phyloP scores from a whole-genome alignment of 2,329 filamentous ascomycete genomes.

The Pseudogymnoascus sp. region DNA sequence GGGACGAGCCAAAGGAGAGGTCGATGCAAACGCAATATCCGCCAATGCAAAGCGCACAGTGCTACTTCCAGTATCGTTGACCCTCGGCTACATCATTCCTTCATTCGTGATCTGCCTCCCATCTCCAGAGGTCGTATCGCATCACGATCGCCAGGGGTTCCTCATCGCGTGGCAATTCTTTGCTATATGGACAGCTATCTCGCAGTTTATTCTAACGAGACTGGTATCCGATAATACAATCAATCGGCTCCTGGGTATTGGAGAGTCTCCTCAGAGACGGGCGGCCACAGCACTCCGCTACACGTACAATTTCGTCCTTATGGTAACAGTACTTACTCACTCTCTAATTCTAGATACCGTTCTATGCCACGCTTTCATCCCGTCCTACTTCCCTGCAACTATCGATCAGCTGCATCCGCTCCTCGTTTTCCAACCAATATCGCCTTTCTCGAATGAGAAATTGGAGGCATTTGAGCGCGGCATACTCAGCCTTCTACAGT shows the following conservation, averaged over 20 bases:
- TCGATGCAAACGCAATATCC: background rate
- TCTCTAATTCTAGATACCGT: background rate
- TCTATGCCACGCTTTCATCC: background rate
- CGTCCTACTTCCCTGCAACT: background rate
- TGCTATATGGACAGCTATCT: constrained; percentile 39
- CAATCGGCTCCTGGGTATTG: background rate
- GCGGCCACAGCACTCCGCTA: background rate
- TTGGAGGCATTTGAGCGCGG: background rate
- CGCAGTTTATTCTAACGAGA: constrained; percentile 28
- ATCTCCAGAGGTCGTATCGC: constrained; percentile 32
- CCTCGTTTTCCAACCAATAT: background rate
- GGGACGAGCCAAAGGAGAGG: background rate
- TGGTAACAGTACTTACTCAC: background rate
- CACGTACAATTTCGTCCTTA: background rate
- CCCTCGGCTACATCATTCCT: constrained; percentile 39
- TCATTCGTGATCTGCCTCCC: constrained; percentile 38
- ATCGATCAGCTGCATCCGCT: background rate
- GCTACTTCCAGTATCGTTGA: constrained; percentile 36
- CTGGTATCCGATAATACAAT: background rate
- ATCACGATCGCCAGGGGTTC: constrained; percentile 39
- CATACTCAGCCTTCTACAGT: background rate
- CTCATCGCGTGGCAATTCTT: constrained; percentile 46
- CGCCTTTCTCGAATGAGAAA: background rate
- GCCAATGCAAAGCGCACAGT: background rate
- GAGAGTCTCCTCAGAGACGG: background rate